Conservation (phyloP, 1,284 basidiomycete genomes). For the Ustilago nuda region DNA sequence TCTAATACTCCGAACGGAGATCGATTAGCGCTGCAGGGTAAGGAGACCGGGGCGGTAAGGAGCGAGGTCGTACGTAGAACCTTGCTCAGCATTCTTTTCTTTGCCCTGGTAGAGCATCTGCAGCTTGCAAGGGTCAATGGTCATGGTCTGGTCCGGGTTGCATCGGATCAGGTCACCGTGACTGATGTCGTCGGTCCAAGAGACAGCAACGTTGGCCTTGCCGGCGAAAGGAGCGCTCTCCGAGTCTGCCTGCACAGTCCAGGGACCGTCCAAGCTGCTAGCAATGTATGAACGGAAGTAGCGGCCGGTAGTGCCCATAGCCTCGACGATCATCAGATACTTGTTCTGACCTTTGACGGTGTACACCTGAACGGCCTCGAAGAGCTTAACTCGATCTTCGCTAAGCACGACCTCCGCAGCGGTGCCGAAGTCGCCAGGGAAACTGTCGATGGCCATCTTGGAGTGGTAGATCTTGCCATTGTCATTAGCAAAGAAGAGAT, state of each 20-base stretch:
- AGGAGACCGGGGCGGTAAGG: constrained; percentile 43
- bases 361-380: constrained; percentile 40
- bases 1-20: background rate
- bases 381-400: constrained; percentile 21
- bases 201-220: constrained; percentile 30
- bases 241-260: constrained; percentile 27
- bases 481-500: constrained; percentile 35
- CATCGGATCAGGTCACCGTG: constrained; percentile 40
- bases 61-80: constrained; percentile 18
- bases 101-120: constrained; percentile 39
- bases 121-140: constrained; percentile 30
- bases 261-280: constrained; percentile 24
- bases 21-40: constrained; percentile 14
- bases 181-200: constrained; percentile 41
- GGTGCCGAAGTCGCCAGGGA: constrained; percentile 26
- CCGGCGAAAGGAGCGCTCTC: constrained; percentile 45
- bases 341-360: constrained; percentile 31
- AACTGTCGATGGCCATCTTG: constrained; percentile 28
- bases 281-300: constrained; percentile 42
- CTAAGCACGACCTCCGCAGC: constrained; percentile 28
- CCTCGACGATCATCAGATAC: constrained; percentile 45
- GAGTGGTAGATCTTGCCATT: constrained; percentile 43
- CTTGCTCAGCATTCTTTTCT: background rate
- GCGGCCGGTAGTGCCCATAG: constrained; percentile 19
- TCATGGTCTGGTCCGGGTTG: constrained; percentile 38